Percentiles rank a stretch among this genome's conserved stretches.
phyloP scores from a whole-genome alignment of 2,329 filamentous ascomycete species.

The Akanthomyces muscarius region DNA sequence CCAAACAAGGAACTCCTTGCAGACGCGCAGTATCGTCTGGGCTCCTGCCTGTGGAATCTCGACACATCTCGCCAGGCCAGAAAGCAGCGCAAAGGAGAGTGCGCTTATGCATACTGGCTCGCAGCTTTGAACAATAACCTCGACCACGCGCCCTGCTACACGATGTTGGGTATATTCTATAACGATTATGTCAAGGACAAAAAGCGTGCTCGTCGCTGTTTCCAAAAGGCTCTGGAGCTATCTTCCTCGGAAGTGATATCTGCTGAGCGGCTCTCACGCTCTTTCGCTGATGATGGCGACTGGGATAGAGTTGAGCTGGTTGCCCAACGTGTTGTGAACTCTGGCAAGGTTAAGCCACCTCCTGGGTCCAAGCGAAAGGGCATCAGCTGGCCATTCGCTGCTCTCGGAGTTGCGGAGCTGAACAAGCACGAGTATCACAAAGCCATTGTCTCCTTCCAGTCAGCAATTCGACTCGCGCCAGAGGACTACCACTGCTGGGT shows the following conservation, averaged over 20 bases:
- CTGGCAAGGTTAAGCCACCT: slow-evolving; percentile 84
- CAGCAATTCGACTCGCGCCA: slow-evolving; percentile 77
- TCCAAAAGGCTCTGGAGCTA: slow-evolving; percentile 92
- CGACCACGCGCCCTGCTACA: slow-evolving; percentile 87
- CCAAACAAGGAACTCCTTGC: slow-evolving; percentile 68
- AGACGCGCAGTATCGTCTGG: slow-evolving; percentile 81
- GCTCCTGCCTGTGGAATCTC: slow-evolving; percentile 80
- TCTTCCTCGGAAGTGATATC: slow-evolving; percentile 82
- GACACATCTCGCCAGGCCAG: slow-evolving; percentile 70
- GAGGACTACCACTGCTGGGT: slow-evolving; percentile 94
- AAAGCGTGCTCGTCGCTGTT: slow-evolving; percentile 82
- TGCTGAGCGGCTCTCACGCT: slow-evolving; percentile 78
- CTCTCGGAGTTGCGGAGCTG: slow-evolving; percentile 87
- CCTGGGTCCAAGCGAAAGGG: slow-evolving; percentile 92
- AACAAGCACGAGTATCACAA: slow-evolving; percentile 89
- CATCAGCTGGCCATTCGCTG: slow-evolving; percentile 93
- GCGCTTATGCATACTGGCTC: slow-evolving; percentile 77
- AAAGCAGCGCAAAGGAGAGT: slow-evolving; percentile 67
- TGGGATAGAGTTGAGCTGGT: slow-evolving; percentile 97
- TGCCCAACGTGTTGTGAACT: slow-evolving; percentile 85
- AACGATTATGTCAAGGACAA: slow-evolving; percentile 86
- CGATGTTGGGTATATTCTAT: slow-evolving; percentile 85
- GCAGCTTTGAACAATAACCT: slow-evolving; percentile 80
- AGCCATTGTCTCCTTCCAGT: slow-evolving; percentile 87
- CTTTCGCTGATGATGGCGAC: slow-evolving; percentile 84